A percentile compares a stretch with the other conserved stretches of the same genome.
Evolutionary conservation across 2,329 filamentous ascomycete species (phyloP).

Genomic region (Neoascochyta sp.): DNA sequence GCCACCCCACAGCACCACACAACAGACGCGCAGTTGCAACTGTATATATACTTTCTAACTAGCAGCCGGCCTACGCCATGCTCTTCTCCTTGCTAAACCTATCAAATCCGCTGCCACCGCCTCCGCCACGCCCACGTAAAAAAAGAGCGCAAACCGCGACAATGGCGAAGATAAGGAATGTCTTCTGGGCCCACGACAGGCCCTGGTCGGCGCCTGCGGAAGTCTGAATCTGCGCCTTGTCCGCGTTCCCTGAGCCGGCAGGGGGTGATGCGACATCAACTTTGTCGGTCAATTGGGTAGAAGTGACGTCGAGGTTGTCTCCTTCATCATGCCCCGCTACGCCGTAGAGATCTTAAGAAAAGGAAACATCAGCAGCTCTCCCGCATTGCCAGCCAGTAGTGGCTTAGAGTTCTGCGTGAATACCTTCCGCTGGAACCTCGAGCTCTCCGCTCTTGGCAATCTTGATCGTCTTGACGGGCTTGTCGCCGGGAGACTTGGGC

Average conservation of each 20-base stretch:
- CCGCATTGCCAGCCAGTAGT: constrained; percentile 28
- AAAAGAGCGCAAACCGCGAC: constrained; percentile 43
- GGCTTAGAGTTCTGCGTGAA: constrained; percentile 79
- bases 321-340: constrained; percentile 40
- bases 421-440: constrained; percentile 84
- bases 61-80: constrained; percentile 42
- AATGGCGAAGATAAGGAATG: constrained; percentile 45
- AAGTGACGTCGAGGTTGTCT: constrained; percentile 43
- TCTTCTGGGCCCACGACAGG: constrained; percentile 44
- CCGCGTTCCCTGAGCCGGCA: constrained; percentile 21
- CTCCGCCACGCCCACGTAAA: constrained; percentile 34
- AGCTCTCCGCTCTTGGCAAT: constrained; percentile 82
- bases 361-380: constrained; percentile 43
- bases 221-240: constrained; percentile 13
- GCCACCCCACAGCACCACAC: no score
- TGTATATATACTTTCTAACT: no score
- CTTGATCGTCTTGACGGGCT: constrained; percentile 66
- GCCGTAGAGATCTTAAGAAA: constrained; percentile 45
- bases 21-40: no score
- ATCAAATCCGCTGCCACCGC: constrained; percentile 11
- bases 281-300: constrained; percentile 18
- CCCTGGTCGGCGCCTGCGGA: constrained; percentile 28
- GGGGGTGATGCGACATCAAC: constrained; percentile 26
- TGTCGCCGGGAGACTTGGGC: constrained; percentile 63
- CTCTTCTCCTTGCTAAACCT: constrained; percentile 44